A percentile compares a stretch with the other conserved stretches of the same genome.
These are phyloP conservation scores for Candida fluviatilis DNA, from an alignment of 805 yeast genomes.

Conservation along the genomic window DNA sequence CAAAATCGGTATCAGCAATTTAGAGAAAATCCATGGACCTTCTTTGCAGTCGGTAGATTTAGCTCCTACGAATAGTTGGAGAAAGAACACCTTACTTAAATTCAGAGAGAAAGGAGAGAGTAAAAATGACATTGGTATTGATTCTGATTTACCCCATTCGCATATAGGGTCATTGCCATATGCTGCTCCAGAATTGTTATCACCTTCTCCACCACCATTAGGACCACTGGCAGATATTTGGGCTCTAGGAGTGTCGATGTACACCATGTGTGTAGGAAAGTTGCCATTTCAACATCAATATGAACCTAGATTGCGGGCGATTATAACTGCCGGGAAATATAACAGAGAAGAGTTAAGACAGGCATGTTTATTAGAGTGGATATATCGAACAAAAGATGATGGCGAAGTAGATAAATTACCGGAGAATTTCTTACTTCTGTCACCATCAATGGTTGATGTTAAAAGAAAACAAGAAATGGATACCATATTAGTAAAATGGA, in stretches of 20 bases:
- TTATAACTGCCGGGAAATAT: conserved; percentile 65
- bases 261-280: conserved; percentile 67
- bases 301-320: conserved; percentile 72
- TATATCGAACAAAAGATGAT: conserved; percentile 14
- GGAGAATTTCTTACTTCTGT: conserved; percentile 6
- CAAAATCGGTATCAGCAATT: conserved; percentile 27
- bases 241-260: conserved; percentile 83
- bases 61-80: conserved; percentile 19
- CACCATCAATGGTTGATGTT: conserved; percentile 16
- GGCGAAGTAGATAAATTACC: conserved; percentile 8
- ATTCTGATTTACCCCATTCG: conserved; percentile 51
- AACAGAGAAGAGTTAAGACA: conserved; percentile 42
- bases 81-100: neutral
- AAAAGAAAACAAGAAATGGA: conserved; percentile 14
- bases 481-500: conserved; percentile 16
- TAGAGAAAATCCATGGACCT: conserved; percentile 27
- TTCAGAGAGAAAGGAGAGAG: conserved; percentile 2
- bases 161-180: conserved; percentile 90
- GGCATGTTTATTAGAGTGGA: conserved; percentile 34
- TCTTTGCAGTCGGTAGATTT: conserved; percentile 28
- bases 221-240: conserved; percentile 79
- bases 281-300: conserved; percentile 83
- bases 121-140: conserved; percentile 16
- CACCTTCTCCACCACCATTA: conserved; percentile 55
- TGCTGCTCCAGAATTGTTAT: conserved; percentile 82